Base-by-base conservation (phyloP, 129 eudicot genomes). In the Centella asiatica region DNA sequence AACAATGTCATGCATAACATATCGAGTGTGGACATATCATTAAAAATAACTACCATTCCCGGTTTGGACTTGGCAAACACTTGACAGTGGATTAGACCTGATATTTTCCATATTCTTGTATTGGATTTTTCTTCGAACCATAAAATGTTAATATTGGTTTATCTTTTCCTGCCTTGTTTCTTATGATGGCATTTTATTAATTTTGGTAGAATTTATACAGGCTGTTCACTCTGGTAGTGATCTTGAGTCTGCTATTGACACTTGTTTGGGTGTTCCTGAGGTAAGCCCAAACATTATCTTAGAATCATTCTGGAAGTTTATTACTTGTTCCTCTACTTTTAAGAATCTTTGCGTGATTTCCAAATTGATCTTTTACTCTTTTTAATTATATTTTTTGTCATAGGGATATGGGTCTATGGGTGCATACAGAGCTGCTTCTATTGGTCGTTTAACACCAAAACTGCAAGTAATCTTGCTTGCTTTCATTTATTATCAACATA, bases 221-320 rank as follows among this genome's bases (percentile, higher is more conserved):
- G 39, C 61, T 31, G 61, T 56, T 29, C 61, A 56, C 61, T 56
- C 61, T 28, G 61, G 61, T 31, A 28, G 40, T 31, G 61, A 56
- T 19, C 40, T 56, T 20, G 61, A 56, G 29, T 56, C 61, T 10
- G 42, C 61, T 31, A 31, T 56, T 56, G 61, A 56, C 42, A 31
- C 27, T 25, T 53, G 59, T 53, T 53, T 53, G 27, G 27, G 59
- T 25, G 5, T 27, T 53, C 19, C 37, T 27, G 36, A 53, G 59
- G 59, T 53, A 53, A 53, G 4, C 27, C 19, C 59, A 27, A 20
- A 53, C 0, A 20, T 53, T 53, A n/a, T 29, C 27, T 53, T n/a
- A 52, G 39, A 53, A 8, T n/a, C 19, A 10, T 53, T 53, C 59
- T 27, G 58, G 26, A 52, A n/a, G n/a, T n/a, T n/a, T n/a, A n/a